Conservation (phyloP, 2,329 filamentous ascomycete species). For the Claviceps sp. region DNA sequence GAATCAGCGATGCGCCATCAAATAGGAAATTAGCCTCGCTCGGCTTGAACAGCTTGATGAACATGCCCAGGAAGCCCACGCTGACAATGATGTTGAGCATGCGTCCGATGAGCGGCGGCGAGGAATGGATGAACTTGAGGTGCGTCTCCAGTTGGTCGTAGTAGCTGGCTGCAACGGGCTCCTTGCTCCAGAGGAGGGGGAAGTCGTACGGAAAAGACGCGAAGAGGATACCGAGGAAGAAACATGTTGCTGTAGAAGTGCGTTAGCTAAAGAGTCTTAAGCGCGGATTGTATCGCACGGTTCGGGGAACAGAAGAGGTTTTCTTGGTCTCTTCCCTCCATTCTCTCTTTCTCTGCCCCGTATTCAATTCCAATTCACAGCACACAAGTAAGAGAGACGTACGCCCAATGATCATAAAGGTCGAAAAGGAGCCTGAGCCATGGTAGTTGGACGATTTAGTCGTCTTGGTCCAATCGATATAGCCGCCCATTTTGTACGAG, state of each 20-base stretch:
- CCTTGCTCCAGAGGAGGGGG: conserved; percentile 69
- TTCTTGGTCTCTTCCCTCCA: too few relatives aligned
- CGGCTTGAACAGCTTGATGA: conserved; percentile 89
- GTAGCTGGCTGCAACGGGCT: conserved; percentile 51
- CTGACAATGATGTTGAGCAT: conserved; percentile 89
- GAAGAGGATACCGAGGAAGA: conserved; percentile 98
- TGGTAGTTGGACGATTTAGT: conserved; percentile 43
- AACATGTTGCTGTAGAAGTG: conserved; percentile 59
- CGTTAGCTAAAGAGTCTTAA: too few relatives aligned
- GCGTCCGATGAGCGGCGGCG: conserved; percentile 81
- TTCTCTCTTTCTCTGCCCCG: too few relatives aligned
- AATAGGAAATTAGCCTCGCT: conserved; percentile 93
- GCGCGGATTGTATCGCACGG: too few relatives aligned
- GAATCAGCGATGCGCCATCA: conserved; percentile 66
- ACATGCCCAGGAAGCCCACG: conserved; percentile 75
- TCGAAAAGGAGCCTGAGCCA: conserved; percentile 68
- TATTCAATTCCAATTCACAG: too few relatives aligned
- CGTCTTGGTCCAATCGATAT: conserved; percentile 43
- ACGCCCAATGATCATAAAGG: conserved; percentile 95
- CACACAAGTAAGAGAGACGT: conserved; percentile 26
- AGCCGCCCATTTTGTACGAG: conserved; percentile 17
- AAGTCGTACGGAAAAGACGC: conserved; percentile 93
- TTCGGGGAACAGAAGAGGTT: too few relatives aligned
- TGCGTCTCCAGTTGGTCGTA: conserved; percentile 80
- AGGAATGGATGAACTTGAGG: conserved; percentile 80